Percentiles rank a stretch among this genome's conserved stretches.
These are phyloP conservation scores for Fraxinus quadrangulata DNA, from an alignment of 257 asterid species.

Conservation along the genomic window DNA sequence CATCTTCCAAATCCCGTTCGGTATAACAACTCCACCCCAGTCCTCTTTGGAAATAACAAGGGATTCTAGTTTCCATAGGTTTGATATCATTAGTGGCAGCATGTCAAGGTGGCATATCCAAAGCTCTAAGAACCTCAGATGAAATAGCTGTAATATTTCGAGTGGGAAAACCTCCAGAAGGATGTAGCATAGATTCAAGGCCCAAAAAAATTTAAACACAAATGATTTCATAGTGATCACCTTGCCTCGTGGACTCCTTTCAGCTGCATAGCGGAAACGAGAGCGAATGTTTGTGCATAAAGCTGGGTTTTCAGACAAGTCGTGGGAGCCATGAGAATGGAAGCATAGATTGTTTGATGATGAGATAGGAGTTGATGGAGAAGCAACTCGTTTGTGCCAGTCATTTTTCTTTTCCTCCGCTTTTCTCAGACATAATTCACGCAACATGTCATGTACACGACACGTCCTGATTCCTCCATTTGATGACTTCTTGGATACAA, in stretches of 20 bases:
- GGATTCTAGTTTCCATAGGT: slow-evolving; percentile 6
- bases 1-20: slow-evolving; percentile 1
- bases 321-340: too few relatives aligned
- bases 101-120: not conserved
- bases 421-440: slow-evolving; percentile 1
- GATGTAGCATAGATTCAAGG: not conserved
- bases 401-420: not conserved
- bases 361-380: too few relatives aligned
- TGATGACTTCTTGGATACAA: not conserved
- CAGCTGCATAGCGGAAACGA: too few relatives aligned
- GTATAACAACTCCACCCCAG: not conserved
- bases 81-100: not conserved
- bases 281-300: too few relatives aligned
- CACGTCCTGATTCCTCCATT: slow-evolving; percentile 3
- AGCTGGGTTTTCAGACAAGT: too few relatives aligned
- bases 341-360: too few relatives aligned
- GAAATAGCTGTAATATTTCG: slow-evolving; percentile 6
- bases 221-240: not conserved
- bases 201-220: slow-evolving; percentile 1
- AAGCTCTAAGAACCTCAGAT: slow-evolving; percentile 14
- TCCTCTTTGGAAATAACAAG: not conserved
- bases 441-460: slow-evolving; percentile 10
- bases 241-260: too few relatives aligned
- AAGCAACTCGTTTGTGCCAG: slow-evolving; percentile 1
- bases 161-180: not conserved